Evolutionary conservation across 2,329 filamentous ascomycete species (phyloP), one percentile per base, ranked within the genome.

Genomic region (Hypoxylon sp.): DNA sequence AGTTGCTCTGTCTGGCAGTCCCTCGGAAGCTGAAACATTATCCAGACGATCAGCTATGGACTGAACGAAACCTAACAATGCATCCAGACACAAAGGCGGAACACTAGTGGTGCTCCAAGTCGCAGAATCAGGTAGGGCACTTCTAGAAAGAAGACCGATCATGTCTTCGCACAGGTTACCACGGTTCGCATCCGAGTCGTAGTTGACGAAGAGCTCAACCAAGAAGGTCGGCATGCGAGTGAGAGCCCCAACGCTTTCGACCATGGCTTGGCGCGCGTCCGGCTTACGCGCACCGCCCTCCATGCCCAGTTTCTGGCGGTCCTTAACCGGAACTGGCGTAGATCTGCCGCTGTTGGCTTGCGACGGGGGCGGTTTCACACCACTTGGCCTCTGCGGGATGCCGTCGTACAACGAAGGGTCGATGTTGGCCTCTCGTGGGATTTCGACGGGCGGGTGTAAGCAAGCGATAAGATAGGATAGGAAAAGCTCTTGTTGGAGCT

Each of bases 31-130:
- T 0, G 90, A 86, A 21, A 85, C 79, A 49, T 95, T 85, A 47
- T 96, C 85, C 15, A 98, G 77, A 52, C 95, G 85, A 72, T 97
- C 92, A 1, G 92, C 90, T 64, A 99, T 89, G 64, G 92, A 97
- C 70, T 97, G 93, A 27, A 99, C 86, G 68, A 93, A 98, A 13
- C 92, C 88, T 20, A 99, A 81, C 9, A 99, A 80, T 8, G 95
- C 92, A 76, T 99, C 95, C 18, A 99, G 81, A 69, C 95, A 99
- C 2, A 99, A 79, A 0, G 95, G 95, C 13, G 95, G 95, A 1
- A 99, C 96, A 71, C 96, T 99, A 4, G 94, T 97, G 9, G 95
- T 99, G 73, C 96, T 99, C 95, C 95, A 99, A 4, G 93, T 97
- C 4, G 94, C 95, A 7, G 95, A 97, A 73, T 99, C 95, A 0